Conservation (phyloP, 371 early-diverging fungal species). For the Rhizomucor miehei region DNA sequence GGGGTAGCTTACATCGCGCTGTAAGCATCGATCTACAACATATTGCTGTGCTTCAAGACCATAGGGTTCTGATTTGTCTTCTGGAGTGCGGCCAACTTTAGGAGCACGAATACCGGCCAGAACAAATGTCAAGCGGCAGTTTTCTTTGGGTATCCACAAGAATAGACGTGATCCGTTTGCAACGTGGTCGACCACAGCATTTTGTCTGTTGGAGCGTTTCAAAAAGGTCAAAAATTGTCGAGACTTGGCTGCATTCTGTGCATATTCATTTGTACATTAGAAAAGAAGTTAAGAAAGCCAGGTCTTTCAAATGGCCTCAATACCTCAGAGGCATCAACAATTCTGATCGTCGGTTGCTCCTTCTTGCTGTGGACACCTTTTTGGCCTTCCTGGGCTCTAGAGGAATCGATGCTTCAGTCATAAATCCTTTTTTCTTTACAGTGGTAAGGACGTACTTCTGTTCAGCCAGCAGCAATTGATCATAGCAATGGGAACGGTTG, state of each 20-base stretch:
- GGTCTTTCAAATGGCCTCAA: neutral
- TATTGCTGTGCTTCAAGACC: constrained; percentile 82
- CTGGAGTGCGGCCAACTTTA: constrained; percentile 60
- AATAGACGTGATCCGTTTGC: constrained; percentile 83
- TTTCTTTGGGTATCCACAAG: constrained; percentile 83
- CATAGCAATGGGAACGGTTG: constrained; percentile 84
- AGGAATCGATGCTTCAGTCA: neutral
- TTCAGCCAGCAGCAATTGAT: constrained; percentile 82
- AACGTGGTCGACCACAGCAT: constrained; percentile 86
- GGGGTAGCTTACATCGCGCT: constrained; percentile 70
- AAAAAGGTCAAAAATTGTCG: constrained; percentile 82
- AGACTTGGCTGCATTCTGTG: constrained; percentile 72
- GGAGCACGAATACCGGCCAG: constrained; percentile 78
- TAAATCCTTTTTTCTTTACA: neutral
- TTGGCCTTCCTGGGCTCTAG: constrained; percentile 60
- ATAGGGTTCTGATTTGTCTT: constrained; percentile 83
- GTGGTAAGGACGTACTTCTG: constrained; percentile 40
- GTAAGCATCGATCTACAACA: constrained; percentile 65
- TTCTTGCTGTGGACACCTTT: constrained; percentile 82
- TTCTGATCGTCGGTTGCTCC: constrained; percentile 66
- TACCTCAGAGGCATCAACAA: constrained; percentile 69
- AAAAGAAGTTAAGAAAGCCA: neutral
- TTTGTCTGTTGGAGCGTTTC: constrained; percentile 71
- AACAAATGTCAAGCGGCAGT: constrained; percentile 79
- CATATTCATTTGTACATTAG: neutral